Evolutionary conservation across 108 stramenopile genomes (phyloP).

Genomic region (Seminavis robusta): DNA sequence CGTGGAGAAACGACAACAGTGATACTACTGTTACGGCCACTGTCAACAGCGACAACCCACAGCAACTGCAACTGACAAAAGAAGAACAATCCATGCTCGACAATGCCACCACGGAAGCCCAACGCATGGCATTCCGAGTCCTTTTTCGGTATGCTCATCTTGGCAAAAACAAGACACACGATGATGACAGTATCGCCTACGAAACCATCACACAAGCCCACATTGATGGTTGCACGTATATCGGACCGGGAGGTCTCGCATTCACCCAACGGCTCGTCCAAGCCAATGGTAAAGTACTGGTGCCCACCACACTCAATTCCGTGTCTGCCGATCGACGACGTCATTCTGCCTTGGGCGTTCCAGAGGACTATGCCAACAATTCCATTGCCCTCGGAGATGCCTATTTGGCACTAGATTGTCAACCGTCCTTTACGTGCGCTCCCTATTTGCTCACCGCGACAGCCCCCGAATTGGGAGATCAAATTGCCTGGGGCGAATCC

Average conservation of each 20-base stretch:
- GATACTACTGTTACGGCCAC: not conserved
- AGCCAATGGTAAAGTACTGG: constrained; percentile 52
- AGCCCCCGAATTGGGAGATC: constrained; percentile 30
- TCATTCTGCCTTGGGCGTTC: constrained; percentile 64
- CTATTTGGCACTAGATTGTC: constrained; percentile 69
- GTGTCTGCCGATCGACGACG: constrained; percentile 66
- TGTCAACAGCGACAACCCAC: too few relatives aligned
- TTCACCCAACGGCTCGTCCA: constrained; percentile 62
- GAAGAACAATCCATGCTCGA: constrained; percentile 41
- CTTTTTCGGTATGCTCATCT: constrained; percentile 57
- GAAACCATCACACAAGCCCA: constrained; percentile 46
- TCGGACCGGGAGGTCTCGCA: constrained; percentile 66
- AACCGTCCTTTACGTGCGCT: constrained; percentile 75
- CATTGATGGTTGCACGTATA: constrained; percentile 84
- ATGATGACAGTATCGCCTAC: constrained; percentile 26
- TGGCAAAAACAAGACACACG: constrained; percentile 6
- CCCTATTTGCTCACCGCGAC: constrained; percentile 60
- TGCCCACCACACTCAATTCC: constrained; percentile 81
- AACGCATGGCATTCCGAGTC: constrained; percentile 42
- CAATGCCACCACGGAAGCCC: constrained; percentile 22
- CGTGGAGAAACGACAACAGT: not conserved
- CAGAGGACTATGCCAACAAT: constrained; percentile 27
- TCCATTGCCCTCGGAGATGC: constrained; percentile 65
- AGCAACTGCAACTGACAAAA: constrained; percentile 3
- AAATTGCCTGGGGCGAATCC: constrained; percentile 77